phyloP scores from a whole-genome alignment of 169 alveolate species.

The Eimeria praecox region DNA sequence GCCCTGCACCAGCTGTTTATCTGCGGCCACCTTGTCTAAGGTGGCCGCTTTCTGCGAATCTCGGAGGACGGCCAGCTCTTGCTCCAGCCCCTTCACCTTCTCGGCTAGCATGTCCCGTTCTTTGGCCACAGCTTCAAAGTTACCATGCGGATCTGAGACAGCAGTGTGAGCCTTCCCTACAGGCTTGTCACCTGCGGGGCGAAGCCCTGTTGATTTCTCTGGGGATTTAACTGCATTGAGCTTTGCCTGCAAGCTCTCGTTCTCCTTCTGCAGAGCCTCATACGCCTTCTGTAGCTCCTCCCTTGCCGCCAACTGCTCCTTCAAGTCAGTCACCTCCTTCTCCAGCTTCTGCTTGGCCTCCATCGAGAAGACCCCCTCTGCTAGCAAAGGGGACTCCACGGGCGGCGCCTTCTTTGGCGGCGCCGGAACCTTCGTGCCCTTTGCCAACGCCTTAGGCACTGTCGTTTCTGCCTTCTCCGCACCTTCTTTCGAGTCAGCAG shows the following conservation, averaged over 20 bases:
- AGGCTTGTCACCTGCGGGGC: not conserved
- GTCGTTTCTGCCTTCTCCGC: not conserved
- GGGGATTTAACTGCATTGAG: not conserved
- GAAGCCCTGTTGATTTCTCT: not conserved
- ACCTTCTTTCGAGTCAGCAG: not conserved
- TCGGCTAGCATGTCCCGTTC: conserved; percentile 37
- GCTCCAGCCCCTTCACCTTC: conserved; percentile 24
- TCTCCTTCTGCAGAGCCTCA: conserved; percentile 28
- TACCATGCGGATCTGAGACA: not conserved
- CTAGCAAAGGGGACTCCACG: not conserved
- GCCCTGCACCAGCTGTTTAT: not conserved
- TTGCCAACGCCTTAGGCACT: not conserved
- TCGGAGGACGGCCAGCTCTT: not conserved
- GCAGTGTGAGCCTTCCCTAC: not conserved
- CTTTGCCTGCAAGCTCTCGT: conserved; percentile 30
- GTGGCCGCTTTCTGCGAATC: not conserved
- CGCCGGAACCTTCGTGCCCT: conserved; percentile 54
- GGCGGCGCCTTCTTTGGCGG: conserved; percentile 66
- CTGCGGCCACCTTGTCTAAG: not conserved
- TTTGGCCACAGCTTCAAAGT: not conserved
- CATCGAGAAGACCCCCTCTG: not conserved
- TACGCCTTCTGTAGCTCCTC: not conserved
- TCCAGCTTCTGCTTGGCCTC: conserved; percentile 52
- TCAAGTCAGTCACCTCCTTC: conserved; percentile 24
- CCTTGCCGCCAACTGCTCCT: conserved; percentile 42